These are phyloP conservation scores for Luffa aegyptiaca DNA, from an alignment of 306 rosid genomes.

Conservation along the genomic window DNA sequence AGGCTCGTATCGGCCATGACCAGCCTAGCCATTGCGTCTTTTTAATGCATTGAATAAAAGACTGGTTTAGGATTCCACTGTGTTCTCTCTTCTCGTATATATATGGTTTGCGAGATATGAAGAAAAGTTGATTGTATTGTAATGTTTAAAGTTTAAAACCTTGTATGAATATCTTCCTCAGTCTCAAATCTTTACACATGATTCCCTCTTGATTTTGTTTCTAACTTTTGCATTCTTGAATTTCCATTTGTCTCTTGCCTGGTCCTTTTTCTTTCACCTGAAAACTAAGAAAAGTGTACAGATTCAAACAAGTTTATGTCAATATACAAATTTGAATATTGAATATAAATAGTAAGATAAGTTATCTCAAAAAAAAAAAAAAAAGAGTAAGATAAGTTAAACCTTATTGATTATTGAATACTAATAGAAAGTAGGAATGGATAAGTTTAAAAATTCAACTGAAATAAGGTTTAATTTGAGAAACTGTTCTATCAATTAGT, in stretches of 20 bases:
- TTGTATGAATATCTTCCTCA: neutral
- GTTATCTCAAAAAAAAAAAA: too few relatives aligned
- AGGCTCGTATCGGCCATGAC: conserved; percentile 12
- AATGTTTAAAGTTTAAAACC: neutral
- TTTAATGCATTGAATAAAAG: conserved; percentile 89
- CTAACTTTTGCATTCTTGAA: neutral
- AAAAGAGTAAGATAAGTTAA: too few relatives aligned
- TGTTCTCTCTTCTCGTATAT: conserved; percentile 2
- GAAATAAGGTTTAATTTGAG: neutral
- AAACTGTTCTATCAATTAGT: neutral
- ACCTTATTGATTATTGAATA: too few relatives aligned
- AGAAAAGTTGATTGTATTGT: neutral
- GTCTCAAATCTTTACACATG: neutral
- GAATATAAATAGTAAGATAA: too few relatives aligned
- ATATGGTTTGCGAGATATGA: conserved; percentile 15
- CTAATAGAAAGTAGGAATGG: too few relatives aligned
- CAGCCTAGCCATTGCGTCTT: conserved; percentile 56
- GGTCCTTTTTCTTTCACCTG: neutral
- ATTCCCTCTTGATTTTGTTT: neutral
- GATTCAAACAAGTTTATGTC: neutral
- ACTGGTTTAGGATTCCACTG: conserved; percentile 1
- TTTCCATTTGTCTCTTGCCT: neutral
- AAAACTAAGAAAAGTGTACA: neutral
- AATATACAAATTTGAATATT: too few relatives aligned
- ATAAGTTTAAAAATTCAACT: neutral